Percentiles rank a stretch among this genome's conserved stretches.
Conservation (phyloP, 768 basidiomycete genomes). For the Calocera viscosa region DNA sequence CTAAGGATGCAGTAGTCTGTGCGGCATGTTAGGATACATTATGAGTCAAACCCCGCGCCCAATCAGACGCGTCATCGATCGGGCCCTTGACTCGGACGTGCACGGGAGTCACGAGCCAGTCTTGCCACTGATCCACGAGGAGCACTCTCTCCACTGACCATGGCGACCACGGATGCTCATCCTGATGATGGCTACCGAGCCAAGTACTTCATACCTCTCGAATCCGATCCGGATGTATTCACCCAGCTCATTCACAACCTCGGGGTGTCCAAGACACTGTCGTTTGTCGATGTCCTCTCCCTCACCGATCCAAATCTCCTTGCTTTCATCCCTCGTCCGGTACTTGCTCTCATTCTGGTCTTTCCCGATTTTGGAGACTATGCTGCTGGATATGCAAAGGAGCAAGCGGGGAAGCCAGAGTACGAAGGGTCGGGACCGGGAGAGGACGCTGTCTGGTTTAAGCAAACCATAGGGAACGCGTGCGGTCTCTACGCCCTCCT, state of each 20-base stretch:
- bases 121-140: too few relatives aligned
- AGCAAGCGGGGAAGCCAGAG: constrained; percentile 7
- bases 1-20: too few relatives aligned
- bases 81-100: too few relatives aligned
- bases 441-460: constrained; percentile 10
- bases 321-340: constrained; percentile 11
- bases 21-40: too few relatives aligned
- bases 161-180: not conserved
- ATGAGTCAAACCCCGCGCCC: too few relatives aligned
- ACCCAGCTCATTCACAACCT: constrained; percentile 10
- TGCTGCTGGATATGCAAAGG: not conserved
- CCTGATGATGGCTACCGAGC: not conserved
- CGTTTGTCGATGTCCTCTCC: constrained; percentile 11
- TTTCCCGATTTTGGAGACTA: constrained; percentile 9
- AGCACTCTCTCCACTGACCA: not conserved
- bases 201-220: constrained; percentile 10
- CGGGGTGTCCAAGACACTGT: not conserved
- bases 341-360: constrained; percentile 7
- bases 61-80: too few relatives aligned
- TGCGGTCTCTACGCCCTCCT: constrained; percentile 12
- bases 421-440: constrained; percentile 2
- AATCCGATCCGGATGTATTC: constrained; percentile 12
- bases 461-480: constrained; percentile 11
- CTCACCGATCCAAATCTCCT: constrained; percentile 12
- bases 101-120: too few relatives aligned